Percentiles rank a stretch among this genome's conserved stretches.
Conservation (phyloP, 306 rosid species). For the Betula pendula region DNA sequence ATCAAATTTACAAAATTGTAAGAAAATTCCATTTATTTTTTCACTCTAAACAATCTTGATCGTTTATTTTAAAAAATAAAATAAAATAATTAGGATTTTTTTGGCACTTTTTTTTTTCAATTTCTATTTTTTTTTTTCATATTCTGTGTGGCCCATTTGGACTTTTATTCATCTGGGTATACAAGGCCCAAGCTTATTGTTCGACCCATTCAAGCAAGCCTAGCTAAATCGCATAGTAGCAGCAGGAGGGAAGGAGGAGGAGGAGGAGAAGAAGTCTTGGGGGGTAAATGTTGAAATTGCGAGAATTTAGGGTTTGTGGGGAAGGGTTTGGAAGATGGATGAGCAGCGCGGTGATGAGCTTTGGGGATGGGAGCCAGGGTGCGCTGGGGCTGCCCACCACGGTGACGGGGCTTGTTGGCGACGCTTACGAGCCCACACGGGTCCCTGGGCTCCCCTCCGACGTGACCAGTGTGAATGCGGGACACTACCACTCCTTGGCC, state of each 20-base stretch:
- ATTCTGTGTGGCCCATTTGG: neutral
- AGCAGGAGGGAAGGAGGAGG: neutral
- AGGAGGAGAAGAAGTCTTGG: neutral
- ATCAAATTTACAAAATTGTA: too few relatives aligned
- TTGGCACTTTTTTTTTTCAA: too few relatives aligned
- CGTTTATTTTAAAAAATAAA: too few relatives aligned
- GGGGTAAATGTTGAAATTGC: neutral
- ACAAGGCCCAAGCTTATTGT: neutral
- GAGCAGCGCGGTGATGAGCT: constrained; percentile 73
- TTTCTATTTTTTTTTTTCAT: neutral
- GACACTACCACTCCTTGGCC: constrained; percentile 90
- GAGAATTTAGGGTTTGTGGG: neutral
- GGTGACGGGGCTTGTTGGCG: constrained; percentile 47
- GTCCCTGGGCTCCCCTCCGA: constrained; percentile 61
- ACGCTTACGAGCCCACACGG: constrained; percentile 72
- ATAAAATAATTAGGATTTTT: too few relatives aligned
- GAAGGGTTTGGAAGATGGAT: constrained; percentile 34
- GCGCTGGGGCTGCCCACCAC: constrained; percentile 75
- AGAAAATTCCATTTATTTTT: too few relatives aligned
- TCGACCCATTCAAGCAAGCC: neutral
- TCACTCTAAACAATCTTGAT: too few relatives aligned
- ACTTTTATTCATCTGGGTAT: neutral
- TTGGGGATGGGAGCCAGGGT: constrained; percentile 85
- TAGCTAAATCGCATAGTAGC: neutral
- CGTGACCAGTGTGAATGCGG: constrained; percentile 53